Conservation (phyloP, 192 early-diverging fungal species). For the Anaeromyces robustus region DNA sequence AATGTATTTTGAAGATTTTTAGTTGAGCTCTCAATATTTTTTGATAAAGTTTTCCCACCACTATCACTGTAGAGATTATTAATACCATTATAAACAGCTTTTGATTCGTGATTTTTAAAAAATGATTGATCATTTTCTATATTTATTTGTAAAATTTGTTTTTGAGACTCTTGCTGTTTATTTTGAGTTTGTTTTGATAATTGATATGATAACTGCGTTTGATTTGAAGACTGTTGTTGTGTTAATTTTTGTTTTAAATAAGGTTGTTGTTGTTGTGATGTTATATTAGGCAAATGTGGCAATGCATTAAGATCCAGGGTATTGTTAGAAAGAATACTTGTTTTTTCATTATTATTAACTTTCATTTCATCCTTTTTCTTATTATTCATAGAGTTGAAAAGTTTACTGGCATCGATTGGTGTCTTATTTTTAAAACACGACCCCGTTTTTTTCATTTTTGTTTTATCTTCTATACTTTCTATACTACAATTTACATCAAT, state of each 20-base stretch:
- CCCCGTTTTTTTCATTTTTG: too few species aligned
- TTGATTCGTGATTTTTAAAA: background rate
- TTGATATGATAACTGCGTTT: background rate
- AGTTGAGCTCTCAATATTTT: background rate
- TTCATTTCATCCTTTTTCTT: background rate
- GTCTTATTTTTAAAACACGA: too few species aligned
- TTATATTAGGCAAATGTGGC: background rate
- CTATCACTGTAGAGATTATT: background rate
- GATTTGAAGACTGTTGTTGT: background rate
- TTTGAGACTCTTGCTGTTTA: too few species aligned
- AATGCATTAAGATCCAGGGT: background rate
- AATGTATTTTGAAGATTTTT: background rate
- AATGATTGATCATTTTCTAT: background rate
- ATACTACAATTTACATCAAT: too few species aligned
- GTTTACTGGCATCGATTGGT: too few species aligned
- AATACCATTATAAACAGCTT: background rate
- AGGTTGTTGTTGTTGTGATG: background rate
- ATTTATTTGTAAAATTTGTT: too few species aligned
- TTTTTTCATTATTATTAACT: background rate
- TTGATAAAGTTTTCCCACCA: background rate
- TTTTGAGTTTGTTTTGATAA: too few species aligned
- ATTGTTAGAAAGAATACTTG: too few species aligned
- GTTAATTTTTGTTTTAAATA: background rate
- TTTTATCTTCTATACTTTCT: too few species aligned
- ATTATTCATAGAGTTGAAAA: too few species aligned